A percentile compares a stretch with the other conserved stretches of the same genome.
These are phyloP conservation scores for Melanogaster broomeanus DNA, from an alignment of 768 basidiomycete genomes.

Conservation along the genomic window DNA sequence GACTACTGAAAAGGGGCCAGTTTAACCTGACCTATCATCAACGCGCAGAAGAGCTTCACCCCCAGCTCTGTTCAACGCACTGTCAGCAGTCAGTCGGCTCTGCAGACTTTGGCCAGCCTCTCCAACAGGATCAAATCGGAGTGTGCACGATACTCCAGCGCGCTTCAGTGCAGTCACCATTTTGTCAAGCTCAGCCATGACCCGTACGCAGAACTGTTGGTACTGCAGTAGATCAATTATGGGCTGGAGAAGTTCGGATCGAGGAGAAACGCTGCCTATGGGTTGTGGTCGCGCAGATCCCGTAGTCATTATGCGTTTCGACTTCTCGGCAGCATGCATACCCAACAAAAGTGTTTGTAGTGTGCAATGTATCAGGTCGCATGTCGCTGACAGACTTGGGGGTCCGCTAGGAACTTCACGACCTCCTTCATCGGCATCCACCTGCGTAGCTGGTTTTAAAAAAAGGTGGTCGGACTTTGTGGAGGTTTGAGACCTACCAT, in stretches of 20 bases:
- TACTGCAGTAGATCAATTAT: constrained; percentile 83
- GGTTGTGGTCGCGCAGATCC: constrained; percentile 28
- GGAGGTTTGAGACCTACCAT: constrained; percentile 47
- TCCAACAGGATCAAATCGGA: constrained; percentile 65
- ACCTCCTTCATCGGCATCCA: constrained; percentile 30
- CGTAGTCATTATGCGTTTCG: constrained; percentile 35
- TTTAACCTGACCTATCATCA: constrained; percentile 58
- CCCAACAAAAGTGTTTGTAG: constrained; percentile 67
- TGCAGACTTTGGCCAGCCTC: constrained; percentile 66
- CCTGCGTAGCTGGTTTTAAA: constrained; percentile 30
- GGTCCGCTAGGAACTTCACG: constrained; percentile 9
- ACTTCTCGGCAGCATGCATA: constrained; percentile 53
- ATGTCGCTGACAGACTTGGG: constrained; percentile 37
- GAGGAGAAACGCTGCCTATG: constrained; percentile 7
- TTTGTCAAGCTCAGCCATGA: constrained; percentile 58
- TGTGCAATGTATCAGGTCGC: constrained; percentile 68
- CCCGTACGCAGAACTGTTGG: constrained; percentile 65
- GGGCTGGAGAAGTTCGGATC: constrained; percentile 66
- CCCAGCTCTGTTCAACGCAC: constrained; percentile 46
- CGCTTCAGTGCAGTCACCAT: constrained; percentile 48
- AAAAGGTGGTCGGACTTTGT: neutral
- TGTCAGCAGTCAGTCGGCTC: constrained; percentile 43
- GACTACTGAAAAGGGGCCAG: neutral
- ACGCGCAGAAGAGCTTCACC: constrained; percentile 77
- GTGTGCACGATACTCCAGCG: constrained; percentile 55